These are phyloP conservation scores for Alternaria triticimaculans DNA, from an alignment of 2,329 filamentous ascomycete genomes.

Conservation along the genomic window DNA sequence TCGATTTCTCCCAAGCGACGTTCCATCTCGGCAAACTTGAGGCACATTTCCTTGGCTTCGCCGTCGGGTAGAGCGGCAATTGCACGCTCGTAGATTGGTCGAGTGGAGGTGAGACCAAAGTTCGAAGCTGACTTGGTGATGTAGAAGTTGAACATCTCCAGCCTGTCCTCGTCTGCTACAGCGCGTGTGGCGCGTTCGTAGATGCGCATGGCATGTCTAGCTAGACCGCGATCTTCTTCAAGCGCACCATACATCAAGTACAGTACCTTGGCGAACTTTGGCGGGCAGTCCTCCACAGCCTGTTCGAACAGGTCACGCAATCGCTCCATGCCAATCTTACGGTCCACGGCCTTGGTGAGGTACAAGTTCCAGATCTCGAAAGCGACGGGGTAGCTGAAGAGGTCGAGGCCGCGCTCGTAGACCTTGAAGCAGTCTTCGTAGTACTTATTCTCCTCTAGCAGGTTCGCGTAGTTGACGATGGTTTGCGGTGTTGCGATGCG, in stretches of 20 bases:
- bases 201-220: constrained; percentile 97
- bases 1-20: constrained; percentile 91
- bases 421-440: constrained; percentile 98
- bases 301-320: constrained; percentile 96
- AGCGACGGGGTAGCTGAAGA: constrained; percentile 98
- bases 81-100: constrained; percentile 94
- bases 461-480: constrained; percentile 96
- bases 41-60: constrained; percentile 96
- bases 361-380: constrained; percentile 99
- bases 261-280: constrained; percentile 93
- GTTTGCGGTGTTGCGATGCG: constrained; percentile 98
- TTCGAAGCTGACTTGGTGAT: constrained; percentile 99
- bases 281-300: constrained; percentile 90
- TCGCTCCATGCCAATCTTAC: constrained; percentile 93
- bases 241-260: constrained; percentile 99
- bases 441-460: constrained; percentile 92
- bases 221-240: constrained; percentile 93
- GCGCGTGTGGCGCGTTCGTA: constrained; percentile 96
- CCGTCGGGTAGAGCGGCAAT: constrained; percentile 91
- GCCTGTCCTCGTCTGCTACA: constrained; percentile 90
- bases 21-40: constrained; percentile 99
- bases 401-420: constrained; percentile 92
- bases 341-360: constrained; percentile 94
- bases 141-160: constrained; percentile 99
- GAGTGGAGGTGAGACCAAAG: constrained; percentile 92